Evolutionary conservation across 495 filamentous ascomycete genomes (phyloP).

Genomic region (Penicillium cinerascens): DNA sequence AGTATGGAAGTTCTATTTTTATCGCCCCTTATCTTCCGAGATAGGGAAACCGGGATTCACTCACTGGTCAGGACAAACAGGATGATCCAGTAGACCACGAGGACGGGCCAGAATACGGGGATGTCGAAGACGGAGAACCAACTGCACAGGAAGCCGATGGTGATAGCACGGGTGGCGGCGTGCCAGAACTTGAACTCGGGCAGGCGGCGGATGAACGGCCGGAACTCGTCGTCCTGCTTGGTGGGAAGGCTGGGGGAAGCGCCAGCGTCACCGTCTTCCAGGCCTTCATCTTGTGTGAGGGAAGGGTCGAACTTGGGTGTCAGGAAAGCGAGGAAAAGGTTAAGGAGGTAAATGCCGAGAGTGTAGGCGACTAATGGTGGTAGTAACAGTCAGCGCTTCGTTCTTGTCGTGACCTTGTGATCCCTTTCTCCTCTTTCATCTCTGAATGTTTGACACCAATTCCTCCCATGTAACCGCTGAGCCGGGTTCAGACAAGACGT

Average conservation of each 20-base stretch:
- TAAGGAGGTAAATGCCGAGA: constrained; percentile 97
- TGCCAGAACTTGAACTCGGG: constrained; percentile 99
- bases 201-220: constrained; percentile 90
- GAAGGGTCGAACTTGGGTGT: constrained; percentile 99
- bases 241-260: constrained; percentile 67
- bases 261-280: constrained; percentile 81
- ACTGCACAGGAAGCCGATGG: constrained; percentile 79
- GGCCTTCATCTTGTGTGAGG: constrained; percentile 89
- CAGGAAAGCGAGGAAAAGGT: constrained; percentile 98
- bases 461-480: not conserved
- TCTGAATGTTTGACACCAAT: not conserved
- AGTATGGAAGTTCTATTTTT: not conserved
- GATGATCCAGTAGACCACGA: constrained; percentile 98
- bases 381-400: constrained; percentile 1
- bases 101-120: constrained; percentile 97
- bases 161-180: constrained; percentile 80
- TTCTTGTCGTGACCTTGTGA: not conserved
- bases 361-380: constrained; percentile 78
- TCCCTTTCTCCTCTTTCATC: not conserved
- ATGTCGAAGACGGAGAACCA: constrained; percentile 95
- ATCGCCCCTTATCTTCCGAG: not conserved
- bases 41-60: constrained; percentile 28
- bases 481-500: constrained; percentile 22
- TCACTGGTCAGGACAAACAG: constrained; percentile 90
- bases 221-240: constrained; percentile 94